phyloP scores from a whole-genome alignment of 495 filamentous ascomycete genomes.

The Xylaria acuta region DNA sequence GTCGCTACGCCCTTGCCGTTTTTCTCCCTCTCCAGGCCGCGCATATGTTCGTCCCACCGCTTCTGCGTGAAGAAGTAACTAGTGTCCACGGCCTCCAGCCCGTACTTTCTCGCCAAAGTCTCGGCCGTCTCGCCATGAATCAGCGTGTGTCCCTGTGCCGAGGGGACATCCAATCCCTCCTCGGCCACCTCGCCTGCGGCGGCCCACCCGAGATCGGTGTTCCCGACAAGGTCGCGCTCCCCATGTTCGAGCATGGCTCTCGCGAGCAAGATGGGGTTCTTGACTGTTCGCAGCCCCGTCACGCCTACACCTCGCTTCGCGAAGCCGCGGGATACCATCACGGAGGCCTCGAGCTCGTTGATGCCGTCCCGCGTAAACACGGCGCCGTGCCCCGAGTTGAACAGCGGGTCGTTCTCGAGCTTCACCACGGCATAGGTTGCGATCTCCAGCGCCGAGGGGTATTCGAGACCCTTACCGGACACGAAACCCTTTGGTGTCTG shows the following conservation, averaged over 20 bases:
- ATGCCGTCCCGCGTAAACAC: constrained; percentile 83
- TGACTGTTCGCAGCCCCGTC: constrained; percentile 72
- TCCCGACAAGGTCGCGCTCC: constrained; percentile 49
- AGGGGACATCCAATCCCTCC: constrained; percentile 47
- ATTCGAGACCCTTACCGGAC: constrained; percentile 10
- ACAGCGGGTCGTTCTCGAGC: constrained; percentile 82
- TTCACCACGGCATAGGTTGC: constrained; percentile 77
- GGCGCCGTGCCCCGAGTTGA: constrained; percentile 85
- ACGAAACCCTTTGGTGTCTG: constrained; percentile 29
- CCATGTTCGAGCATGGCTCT: constrained; percentile 71
- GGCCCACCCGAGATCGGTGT: neutral
- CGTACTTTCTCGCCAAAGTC: constrained; percentile 67
- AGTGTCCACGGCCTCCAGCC: constrained; percentile 69
- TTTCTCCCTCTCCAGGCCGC: constrained; percentile 65
- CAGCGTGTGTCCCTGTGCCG: constrained; percentile 69
- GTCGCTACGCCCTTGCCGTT: constrained; percentile 39
- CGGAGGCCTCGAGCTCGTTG: constrained; percentile 87
- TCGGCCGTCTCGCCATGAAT: constrained; percentile 73
- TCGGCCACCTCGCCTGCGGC: constrained; percentile 26
- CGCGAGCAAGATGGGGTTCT: constrained; percentile 81
- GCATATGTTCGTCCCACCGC: constrained; percentile 82
- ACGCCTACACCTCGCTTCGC: constrained; percentile 80
- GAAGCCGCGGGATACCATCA: constrained; percentile 80
- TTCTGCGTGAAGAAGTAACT: constrained; percentile 79
- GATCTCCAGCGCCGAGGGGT: constrained; percentile 68